These are phyloP conservation scores for Corniculantispora saksenae DNA, from an alignment of 2,329 filamentous ascomycete species.

Conservation along the genomic window DNA sequence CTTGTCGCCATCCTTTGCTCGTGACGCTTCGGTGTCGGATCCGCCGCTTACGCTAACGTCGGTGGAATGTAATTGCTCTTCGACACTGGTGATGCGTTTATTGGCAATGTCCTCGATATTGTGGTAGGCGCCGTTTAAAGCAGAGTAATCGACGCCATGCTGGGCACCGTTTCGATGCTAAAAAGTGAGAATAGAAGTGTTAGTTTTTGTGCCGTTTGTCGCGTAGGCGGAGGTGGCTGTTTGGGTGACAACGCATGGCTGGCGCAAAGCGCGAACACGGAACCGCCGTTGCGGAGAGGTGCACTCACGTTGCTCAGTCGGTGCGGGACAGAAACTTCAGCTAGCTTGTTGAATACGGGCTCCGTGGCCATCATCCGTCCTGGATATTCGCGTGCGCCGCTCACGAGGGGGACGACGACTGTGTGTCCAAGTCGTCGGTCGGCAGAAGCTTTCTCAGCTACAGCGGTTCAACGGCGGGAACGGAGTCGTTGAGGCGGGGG, in stretches of 20 bases:
- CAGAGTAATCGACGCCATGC: conserved; percentile 48
- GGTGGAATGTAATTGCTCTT: conserved; percentile 61
- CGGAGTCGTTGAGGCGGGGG: conserved; percentile 3
- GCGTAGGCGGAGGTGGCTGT: background rate
- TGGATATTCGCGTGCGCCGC: conserved; percentile 38
- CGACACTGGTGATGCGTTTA: conserved; percentile 58
- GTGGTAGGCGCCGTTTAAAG: conserved; percentile 51
- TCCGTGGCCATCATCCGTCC: conserved; percentile 67
- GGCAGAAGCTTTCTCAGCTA: conserved; percentile 13
- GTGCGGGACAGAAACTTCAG: conserved; percentile 54
- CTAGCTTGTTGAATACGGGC: conserved; percentile 54
- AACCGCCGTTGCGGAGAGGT: background rate
- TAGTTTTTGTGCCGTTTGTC: background rate
- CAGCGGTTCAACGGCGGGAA: background rate
- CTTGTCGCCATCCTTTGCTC: conserved; percentile 58
- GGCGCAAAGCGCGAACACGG: conserved; percentile 12
- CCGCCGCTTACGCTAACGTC: conserved; percentile 71
- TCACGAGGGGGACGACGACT: conserved; percentile 26
- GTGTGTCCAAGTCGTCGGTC: conserved; percentile 30
- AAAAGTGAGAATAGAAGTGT: background rate
- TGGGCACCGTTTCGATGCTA: conserved; percentile 40
- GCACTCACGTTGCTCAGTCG: conserved; percentile 48
- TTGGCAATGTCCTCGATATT: conserved; percentile 54
- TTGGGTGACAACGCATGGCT: conserved; percentile 10
- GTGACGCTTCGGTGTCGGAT: conserved; percentile 75